Evolutionary conservation across 2,329 filamentous ascomycete genomes (phyloP), one percentile per base, ranked within the genome.

Genomic region (Talaromyces albobiverticillius): DNA sequence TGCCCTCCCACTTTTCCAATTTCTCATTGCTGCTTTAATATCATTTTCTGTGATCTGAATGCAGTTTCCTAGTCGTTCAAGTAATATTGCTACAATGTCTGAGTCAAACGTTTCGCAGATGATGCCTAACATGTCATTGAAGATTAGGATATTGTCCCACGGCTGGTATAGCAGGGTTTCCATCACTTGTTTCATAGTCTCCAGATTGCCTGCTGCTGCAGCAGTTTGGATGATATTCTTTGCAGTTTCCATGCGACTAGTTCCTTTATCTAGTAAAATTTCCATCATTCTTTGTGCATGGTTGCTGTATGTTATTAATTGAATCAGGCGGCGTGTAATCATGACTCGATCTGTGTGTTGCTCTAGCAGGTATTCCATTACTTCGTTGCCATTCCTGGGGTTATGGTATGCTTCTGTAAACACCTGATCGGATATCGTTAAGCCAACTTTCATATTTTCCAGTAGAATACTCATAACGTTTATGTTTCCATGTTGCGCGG

Each of bases 351-450:
- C 14, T 20, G 4, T 23, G n/a, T 47, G 32, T 34, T 18, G 45
- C n/a, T 51, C 16, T 14, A 54, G 51, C 18, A 54, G 45, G n/a
- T 31, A 25, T 52, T 11, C 14, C n/a, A 55, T 53, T 13, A 55
- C 36, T 25, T 53, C 18, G 13, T 38, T 4, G 14, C 34, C 41
- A 23, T 45, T 45, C 41, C 6, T 45, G 11, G 7, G 6, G 34
- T 38, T 38, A n/a, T n/a, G n/a, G n/a, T n/a, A n/a, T 26, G 18
- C 23, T 14, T 5, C 23, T 45, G 41, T n/a, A 13, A 45, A 9
- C 6, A 45, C 20, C 18, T 23, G 18, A 9, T 7, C 20, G 4
- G 14, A 23, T 14, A 23, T 23, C 4, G 18, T 14, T 22, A 20
- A n/a, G 11, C 23, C 13, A 16, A 14, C 41, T 6, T 6, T n/a